These are phyloP conservation scores for Ceratobasidium sp. DNA, from an alignment of 1,284 basidiomycete genomes.

Conservation along the genomic window DNA sequence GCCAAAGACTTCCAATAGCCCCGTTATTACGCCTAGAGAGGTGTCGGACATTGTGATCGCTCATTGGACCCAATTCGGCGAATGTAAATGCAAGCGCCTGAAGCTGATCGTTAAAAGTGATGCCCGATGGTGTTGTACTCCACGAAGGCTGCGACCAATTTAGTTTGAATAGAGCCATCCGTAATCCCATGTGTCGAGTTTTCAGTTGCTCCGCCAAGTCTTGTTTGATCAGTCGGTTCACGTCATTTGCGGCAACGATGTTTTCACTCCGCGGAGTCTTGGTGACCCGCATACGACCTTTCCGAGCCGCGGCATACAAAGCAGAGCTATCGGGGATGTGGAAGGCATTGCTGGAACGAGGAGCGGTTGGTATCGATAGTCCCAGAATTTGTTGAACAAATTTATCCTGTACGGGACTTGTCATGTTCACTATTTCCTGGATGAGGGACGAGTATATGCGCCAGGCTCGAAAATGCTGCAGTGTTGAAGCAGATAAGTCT, in stretches of 20 bases:
- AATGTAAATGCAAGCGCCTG: neutral
- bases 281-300: neutral
- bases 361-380: neutral
- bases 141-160: neutral
- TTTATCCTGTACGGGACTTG: neutral
- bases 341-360: neutral
- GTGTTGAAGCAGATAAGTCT: neutral
- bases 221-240: slow-evolving; percentile 6
- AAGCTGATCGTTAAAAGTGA: neutral
- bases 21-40: neutral
- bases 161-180: neutral
- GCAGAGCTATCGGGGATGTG: neutral
- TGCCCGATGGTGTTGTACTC: too few relatives aligned
- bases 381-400: neutral
- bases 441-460: neutral
- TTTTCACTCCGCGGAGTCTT: slow-evolving; percentile 1
- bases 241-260: neutral
- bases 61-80: neutral
- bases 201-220: neutral
- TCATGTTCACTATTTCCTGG: neutral
- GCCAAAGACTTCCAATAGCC: neutral
- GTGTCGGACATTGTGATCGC: too few relatives aligned
- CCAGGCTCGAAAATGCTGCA: slow-evolving; percentile 3
- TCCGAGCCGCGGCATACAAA: neutral
- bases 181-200: neutral